Conservation (phyloP, 2,329 filamentous ascomycete genomes). For the Aspergillus awamori region DNA sequence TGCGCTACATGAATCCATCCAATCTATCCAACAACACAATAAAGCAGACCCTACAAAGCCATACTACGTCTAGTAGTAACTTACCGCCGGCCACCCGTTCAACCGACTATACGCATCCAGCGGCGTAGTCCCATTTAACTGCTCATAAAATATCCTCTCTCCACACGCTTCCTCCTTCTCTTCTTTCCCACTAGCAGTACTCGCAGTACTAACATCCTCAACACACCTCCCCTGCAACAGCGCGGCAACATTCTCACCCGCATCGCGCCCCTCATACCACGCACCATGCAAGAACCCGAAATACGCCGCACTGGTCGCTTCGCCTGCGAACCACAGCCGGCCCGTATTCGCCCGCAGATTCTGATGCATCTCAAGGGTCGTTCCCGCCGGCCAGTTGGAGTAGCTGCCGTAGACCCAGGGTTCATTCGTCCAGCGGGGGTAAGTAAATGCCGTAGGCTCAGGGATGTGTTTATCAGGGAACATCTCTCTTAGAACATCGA, state of each 20-base stretch:
- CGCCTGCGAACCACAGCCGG: slow-evolving; percentile 66
- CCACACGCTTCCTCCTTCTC: slow-evolving; percentile 22
- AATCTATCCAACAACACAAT: background rate
- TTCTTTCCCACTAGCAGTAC: background rate
- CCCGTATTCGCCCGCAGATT: slow-evolving; percentile 68
- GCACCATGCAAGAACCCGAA: slow-evolving; percentile 69
- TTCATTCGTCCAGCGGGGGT: slow-evolving; percentile 60
- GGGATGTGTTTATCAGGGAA: slow-evolving; percentile 61
- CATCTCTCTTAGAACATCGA: slow-evolving; percentile 63
- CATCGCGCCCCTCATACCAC: slow-evolving; percentile 58
- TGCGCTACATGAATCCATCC: background rate
- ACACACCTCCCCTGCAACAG: slow-evolving; percentile 28
- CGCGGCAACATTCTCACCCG: slow-evolving; percentile 41
- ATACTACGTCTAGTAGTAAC: slow-evolving; percentile 22
- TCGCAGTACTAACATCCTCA: no score
- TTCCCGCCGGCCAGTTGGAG: slow-evolving; percentile 68
- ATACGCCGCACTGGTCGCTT: slow-evolving; percentile 64
- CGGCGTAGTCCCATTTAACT: slow-evolving; percentile 35
- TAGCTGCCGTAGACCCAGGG: slow-evolving; percentile 64
- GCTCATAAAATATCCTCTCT: slow-evolving; percentile 30
- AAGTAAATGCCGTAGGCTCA: slow-evolving; percentile 62
- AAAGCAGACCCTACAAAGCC: slow-evolving; percentile 12
- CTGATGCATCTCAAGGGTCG: slow-evolving; percentile 66
- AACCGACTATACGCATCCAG: slow-evolving; percentile 30
- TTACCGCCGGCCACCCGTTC: slow-evolving; percentile 34